Evolutionary conservation across 805 yeast species (phyloP).

Genomic region (Kuraishia cidri): DNA sequence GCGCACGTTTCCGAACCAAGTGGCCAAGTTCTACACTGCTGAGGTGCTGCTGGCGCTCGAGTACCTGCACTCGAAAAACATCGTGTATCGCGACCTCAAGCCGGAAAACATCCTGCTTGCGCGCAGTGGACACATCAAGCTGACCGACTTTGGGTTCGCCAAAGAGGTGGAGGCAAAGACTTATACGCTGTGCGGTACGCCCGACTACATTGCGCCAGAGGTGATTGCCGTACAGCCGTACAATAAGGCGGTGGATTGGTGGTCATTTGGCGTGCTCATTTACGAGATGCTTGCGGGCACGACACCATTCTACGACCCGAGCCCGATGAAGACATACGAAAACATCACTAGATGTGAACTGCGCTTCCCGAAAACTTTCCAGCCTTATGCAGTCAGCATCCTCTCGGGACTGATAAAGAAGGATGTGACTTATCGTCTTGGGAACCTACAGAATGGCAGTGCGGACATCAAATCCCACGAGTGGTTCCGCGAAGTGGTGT

Average conservation of each 20-base stretch:
- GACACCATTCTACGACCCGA: slow-evolving; percentile 54
- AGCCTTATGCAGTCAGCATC: slow-evolving; percentile 43
- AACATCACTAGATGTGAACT: slow-evolving; percentile 46
- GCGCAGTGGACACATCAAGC: slow-evolving; percentile 50
- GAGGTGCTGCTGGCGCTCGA: slow-evolving; percentile 52
- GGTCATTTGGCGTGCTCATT: slow-evolving; percentile 54
- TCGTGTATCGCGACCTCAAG: slow-evolving; percentile 51
- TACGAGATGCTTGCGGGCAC: slow-evolving; percentile 57
- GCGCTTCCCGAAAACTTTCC: slow-evolving; percentile 43
- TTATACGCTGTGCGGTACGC: slow-evolving; percentile 56
- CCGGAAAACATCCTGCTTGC: slow-evolving; percentile 53
- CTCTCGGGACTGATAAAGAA: slow-evolving; percentile 41
- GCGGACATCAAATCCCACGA: slow-evolving; percentile 47
- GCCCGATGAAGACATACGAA: slow-evolving; percentile 58
- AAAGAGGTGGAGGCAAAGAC: slow-evolving; percentile 53
- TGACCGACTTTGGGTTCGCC: slow-evolving; percentile 58
- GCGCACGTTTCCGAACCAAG: slow-evolving; percentile 53
- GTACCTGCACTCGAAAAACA: slow-evolving; percentile 49
- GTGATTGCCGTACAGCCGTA: slow-evolving; percentile 58
- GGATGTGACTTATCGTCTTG: slow-evolving; percentile 47
- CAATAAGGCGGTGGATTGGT: slow-evolving; percentile 58
- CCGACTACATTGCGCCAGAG: slow-evolving; percentile 58
- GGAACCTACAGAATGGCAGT: slow-evolving; percentile 49
- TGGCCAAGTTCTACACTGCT: slow-evolving; percentile 56
- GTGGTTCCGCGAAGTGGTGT: slow-evolving; percentile 53